Evolutionary conservation across 345 rosid species (phyloP).

Genomic region (Populus nigra): DNA sequence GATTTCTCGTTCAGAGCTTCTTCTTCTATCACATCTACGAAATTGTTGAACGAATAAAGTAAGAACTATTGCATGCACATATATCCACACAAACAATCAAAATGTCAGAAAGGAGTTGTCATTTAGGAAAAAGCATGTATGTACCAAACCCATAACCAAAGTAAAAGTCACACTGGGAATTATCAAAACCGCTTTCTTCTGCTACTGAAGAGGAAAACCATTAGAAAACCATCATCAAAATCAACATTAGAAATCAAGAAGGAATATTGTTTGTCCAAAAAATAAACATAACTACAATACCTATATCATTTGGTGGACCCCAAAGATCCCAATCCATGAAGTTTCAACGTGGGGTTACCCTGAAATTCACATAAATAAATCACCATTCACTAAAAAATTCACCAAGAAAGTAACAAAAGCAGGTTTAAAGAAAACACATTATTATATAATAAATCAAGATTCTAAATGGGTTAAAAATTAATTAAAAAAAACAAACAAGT

Average conservation of each 20-base stretch:
- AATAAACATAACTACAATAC: background rate
- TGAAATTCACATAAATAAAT: background rate
- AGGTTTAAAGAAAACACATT: background rate
- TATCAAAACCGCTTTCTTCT: conserved; percentile 26
- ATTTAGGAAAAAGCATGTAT: background rate
- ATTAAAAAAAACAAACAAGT: no score
- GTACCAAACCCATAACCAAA: conserved; percentile 55
- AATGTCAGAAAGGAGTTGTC: background rate
- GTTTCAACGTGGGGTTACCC: conserved; percentile 8
- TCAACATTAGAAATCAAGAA: conserved; percentile 12
- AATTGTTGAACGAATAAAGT: background rate
- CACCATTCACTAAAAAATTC: background rate
- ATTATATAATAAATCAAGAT: background rate
- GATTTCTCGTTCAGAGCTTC: conserved; percentile 50
- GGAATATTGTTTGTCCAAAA: background rate
- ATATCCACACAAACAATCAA: background rate
- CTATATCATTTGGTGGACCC: conserved; percentile 48
- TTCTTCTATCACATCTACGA: conserved; percentile 61
- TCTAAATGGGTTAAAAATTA: background rate
- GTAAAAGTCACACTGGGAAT: conserved; percentile 33
- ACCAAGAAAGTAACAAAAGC: background rate
- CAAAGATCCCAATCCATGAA: conserved; percentile 55
- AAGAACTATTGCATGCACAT: conserved; percentile 3
- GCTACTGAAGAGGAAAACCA: conserved; percentile 22
- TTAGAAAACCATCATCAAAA: background rate